Base-by-base conservation (phyloP, 805 yeast genomes). In the Yarrowia sp. region DNA sequence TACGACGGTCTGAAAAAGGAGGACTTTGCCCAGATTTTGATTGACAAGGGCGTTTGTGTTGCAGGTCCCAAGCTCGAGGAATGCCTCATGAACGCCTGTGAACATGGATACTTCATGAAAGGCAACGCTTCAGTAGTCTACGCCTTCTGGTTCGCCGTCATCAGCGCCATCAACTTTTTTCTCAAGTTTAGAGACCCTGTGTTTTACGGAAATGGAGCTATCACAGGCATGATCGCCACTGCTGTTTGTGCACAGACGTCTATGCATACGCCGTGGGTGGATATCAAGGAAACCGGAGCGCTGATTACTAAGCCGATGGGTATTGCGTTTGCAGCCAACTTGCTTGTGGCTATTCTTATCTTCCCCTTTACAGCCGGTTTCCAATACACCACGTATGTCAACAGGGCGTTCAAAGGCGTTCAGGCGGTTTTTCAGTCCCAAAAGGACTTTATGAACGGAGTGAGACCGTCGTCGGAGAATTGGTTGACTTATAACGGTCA, bases 281-380 rank as follows among this genome's bases (percentile, higher is more conserved):
- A 53, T 52, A 75, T 75, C 2, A 67, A 40, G 74, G 73, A 8
- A 49, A 72, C 9, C 5, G 65, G 52, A 14, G 67, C 72, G 19
- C 50, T 71, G 2, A 61, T 72, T 8, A 56, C 63, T 11, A 72
- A 74, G 48, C 77, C 79, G 0, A 69, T 72, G 70, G 74, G 74
- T 1, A 48, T 77, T 48, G 73, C 73, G 1, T 69, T 74, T 16
- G 73, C 75, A 0, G 52, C 74, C 5, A 67, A 72, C 11, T 46
- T 75, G 32, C 70, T 71, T 1, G 71, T 71, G 1, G 70, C 76
- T 1, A 8, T 69, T 19, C 16, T 77, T 9, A 67, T 77, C 2
- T 72, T 74, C 53, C 79, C 79, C 12, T 64, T 69, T 11, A 72
- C 78, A 0, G 73, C 79, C 0, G 73, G 70, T 38, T 70, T 65